phyloP scores from a whole-genome alignment of 129 eudicot genomes.

The Arctium minus region DNA sequence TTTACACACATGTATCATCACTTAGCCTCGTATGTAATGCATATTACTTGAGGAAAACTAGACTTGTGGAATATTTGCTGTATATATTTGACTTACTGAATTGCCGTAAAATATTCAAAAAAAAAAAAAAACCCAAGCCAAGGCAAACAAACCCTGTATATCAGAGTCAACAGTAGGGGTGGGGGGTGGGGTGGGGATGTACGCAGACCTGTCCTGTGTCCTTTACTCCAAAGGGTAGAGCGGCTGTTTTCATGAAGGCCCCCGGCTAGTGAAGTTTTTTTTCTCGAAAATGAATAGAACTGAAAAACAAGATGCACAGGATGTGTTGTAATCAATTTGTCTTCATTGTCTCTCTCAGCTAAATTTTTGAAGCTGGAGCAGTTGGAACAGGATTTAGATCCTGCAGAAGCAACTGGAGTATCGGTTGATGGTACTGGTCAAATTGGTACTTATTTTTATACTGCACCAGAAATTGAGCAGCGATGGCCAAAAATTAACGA shows the following conservation, averaged over 20 bases:
- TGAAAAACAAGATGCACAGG: neutral
- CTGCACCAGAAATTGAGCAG: conserved; percentile 98
- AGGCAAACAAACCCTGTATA: no score
- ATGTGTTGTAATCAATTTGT: neutral
- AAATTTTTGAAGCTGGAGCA: conserved; percentile 92
- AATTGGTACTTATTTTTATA: conserved; percentile 91
- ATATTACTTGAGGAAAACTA: neutral
- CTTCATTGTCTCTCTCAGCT: conserved; percentile 45
- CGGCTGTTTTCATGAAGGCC: neutral
- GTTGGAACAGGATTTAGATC: conserved; percentile 77
- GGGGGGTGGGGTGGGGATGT: no score
- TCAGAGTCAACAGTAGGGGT: no score
- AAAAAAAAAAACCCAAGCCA: neutral
- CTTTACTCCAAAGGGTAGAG: neutral
- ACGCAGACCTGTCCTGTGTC: neutral
- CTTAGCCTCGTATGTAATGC: neutral
- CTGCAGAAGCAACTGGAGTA: conserved; percentile 67
- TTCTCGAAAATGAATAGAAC: neutral
- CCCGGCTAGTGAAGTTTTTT: neutral
- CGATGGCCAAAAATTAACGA: conserved; percentile 95
- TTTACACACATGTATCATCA: neutral
- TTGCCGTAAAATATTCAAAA: neutral
- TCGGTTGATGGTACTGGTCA: conserved; percentile 95
- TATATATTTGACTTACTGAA: neutral
- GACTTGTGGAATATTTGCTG: neutral